Conservation (phyloP, 2,329 filamentous ascomycete species). For the Sclerotiophoma versabilis region DNA sequence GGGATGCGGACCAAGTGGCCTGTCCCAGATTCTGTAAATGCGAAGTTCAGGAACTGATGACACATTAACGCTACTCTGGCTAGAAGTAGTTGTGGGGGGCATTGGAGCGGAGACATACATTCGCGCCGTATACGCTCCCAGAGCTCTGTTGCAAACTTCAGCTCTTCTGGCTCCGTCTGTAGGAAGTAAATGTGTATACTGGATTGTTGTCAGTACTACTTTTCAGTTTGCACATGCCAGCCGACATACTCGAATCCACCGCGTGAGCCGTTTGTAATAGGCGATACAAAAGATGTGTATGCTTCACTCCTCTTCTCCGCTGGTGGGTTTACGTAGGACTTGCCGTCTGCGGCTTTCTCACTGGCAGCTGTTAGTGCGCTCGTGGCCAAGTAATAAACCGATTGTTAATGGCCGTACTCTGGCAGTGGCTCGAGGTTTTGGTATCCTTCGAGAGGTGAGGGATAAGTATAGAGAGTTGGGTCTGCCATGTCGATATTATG, state of each 20-base stretch:
- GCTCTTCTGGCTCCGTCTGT: constrained; percentile 66
- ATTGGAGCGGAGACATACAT: constrained; percentile 63
- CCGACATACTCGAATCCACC: constrained; percentile 73
- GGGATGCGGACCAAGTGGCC: constrained; percentile 81
- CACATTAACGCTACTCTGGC: neutral
- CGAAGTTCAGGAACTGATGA: constrained; percentile 78
- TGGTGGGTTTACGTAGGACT: constrained; percentile 74
- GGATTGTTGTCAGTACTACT: constrained; percentile 11
- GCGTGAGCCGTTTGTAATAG: constrained; percentile 68
- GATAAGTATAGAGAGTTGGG: constrained; percentile 57
- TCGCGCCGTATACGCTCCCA: constrained; percentile 82
- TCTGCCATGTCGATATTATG: constrained; percentile 46
- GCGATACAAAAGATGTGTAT: constrained; percentile 73
- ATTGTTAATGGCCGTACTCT: constrained; percentile 37
- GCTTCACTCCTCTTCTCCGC: constrained; percentile 68
- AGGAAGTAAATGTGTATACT: constrained; percentile 82
- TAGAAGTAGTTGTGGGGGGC: neutral
- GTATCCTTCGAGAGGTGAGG: constrained; percentile 66
- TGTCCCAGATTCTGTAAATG: constrained; percentile 79
- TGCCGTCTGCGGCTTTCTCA: constrained; percentile 74
- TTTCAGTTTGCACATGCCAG: neutral
- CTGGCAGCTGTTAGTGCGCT: constrained; percentile 39
- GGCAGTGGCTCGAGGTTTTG: constrained; percentile 64
- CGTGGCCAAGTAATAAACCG: neutral
- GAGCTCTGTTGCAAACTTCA: constrained; percentile 72